These are phyloP conservation scores for Candida easanensis DNA, from an alignment of 805 yeast genomes.

Conservation along the genomic window DNA sequence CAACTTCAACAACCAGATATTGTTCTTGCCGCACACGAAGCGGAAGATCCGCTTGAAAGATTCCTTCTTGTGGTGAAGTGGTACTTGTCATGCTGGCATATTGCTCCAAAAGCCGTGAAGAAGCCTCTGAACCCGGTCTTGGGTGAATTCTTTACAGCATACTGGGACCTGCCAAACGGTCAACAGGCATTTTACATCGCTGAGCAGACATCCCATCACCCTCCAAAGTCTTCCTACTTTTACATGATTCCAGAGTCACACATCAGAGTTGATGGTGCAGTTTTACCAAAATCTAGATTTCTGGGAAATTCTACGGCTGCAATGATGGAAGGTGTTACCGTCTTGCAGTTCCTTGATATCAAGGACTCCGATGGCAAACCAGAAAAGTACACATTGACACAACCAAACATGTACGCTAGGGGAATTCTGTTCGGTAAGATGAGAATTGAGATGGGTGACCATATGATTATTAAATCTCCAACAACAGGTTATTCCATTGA, in stretches of 20 bases:
- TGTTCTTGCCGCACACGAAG: conserved; percentile 62
- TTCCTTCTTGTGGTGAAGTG: conserved; percentile 76
- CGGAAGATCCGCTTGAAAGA: conserved; percentile 59
- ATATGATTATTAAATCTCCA: conserved; percentile 69
- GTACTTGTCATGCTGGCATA: conserved; percentile 97
- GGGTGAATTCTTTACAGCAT: conserved; percentile 88
- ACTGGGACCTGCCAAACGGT: conserved; percentile 82
- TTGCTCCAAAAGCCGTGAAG: conserved; percentile 97
- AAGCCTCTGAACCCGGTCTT: conserved; percentile 94
- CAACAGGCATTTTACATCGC: conserved; percentile 79
- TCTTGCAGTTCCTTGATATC: conserved; percentile 62
- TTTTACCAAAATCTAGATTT: conserved; percentile 83
- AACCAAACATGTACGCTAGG: conserved; percentile 93
- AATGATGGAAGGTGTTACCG: conserved; percentile 89
- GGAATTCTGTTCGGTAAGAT: conserved; percentile 90
- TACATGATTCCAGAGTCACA: conserved; percentile 77
- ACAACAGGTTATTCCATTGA: conserved; percentile 61
- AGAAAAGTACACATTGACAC: conserved; percentile 82
- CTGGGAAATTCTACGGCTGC: conserved; percentile 97
- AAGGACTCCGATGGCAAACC: conserved; percentile 43
- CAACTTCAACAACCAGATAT: conserved; percentile 78
- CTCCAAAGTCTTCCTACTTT: conserved; percentile 95
- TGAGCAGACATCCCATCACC: conserved; percentile 97
- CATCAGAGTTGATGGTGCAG: conserved; percentile 85
- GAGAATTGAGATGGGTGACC: conserved; percentile 91